Base-by-base conservation (phyloP, 805 yeast species). In the Myxozyma mucilagina region DNA sequence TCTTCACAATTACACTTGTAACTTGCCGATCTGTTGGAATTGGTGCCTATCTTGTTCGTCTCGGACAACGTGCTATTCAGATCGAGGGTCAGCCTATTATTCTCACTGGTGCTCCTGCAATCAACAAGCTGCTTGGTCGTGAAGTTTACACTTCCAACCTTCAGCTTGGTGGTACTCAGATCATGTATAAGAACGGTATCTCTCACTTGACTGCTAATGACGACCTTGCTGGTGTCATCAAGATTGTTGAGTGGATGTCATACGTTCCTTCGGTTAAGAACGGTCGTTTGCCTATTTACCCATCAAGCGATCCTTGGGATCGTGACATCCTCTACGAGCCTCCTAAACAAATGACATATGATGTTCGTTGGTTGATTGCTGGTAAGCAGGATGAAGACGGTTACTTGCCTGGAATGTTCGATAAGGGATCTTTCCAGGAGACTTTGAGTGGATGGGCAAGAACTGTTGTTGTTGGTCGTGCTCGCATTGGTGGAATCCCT, bases 11-110 rank as follows among this genome's bases (percentile, higher is more conserved):
- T 61, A 93, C 99, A n/a, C 82, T 94, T 75, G 99, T 94, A 58
- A 94, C 99, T n/a, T 92, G 98, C 80, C 87, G 99, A 82, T 92
- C 98, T 55, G 99, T 94, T 71, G 99, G 99, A 87, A 94, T 94
- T 75, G 99, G 99, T 81, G 99, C 99, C 49, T 94, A 94, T 74
- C 82, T 94, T 74, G 99, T 94, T 45, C 88, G 99, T 78, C 83
- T 94, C 68, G 99, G 99, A 72, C 98, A 94, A 82, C 88, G 99
- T 82, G 96, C 98, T 47, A 92, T 94, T 71, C 99, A 94, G 80
- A 89, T 94, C 70, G 97, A 94, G 76, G 99, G 99, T 47, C 98
- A 94, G 78, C 99, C 99, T 58, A 90, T 94, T 70, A 93, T 94
- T 69, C 86, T 94, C 73, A 94, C 99, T 59, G 99, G 99, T 83